A percentile compares a stretch with the other conserved stretches of the same genome.
Conservation (phyloP, 768 basidiomycete genomes). For the Galerina marginata region DNA sequence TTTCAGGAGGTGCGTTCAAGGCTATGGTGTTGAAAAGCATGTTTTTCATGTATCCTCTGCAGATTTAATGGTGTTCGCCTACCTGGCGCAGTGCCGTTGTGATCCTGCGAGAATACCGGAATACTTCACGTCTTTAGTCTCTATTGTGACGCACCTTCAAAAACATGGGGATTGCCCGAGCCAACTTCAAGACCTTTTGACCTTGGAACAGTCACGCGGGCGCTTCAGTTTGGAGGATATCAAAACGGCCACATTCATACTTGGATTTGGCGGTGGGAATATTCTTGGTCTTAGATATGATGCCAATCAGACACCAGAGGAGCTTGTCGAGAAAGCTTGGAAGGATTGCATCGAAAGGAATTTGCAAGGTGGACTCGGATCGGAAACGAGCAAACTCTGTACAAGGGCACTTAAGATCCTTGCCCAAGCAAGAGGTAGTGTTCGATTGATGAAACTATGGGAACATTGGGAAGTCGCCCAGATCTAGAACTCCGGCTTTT, state of each 20-base stretch:
- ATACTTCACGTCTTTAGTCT: slow-evolving; percentile 66
- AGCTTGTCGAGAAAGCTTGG: slow-evolving; percentile 77
- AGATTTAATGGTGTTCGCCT: slow-evolving; percentile 82
- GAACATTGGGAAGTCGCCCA: slow-evolving; percentile 26
- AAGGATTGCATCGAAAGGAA: slow-evolving; percentile 57
- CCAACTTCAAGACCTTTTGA: slow-evolving; percentile 61
- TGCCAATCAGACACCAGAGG: slow-evolving; percentile 62
- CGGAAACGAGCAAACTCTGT: slow-evolving; percentile 53
- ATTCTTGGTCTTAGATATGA: slow-evolving; percentile 72
- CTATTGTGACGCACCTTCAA: slow-evolving; percentile 55
- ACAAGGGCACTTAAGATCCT: slow-evolving; percentile 76
- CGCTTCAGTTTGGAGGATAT: slow-evolving; percentile 69
- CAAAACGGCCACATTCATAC: slow-evolving; percentile 45
- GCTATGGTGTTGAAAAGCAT: background rate
- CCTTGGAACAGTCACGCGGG: slow-evolving; percentile 64
- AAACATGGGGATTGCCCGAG: slow-evolving; percentile 50
- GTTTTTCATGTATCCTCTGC: background rate
- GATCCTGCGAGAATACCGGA: slow-evolving; percentile 66
- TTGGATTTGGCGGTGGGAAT: slow-evolving; percentile 73
- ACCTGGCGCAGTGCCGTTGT: slow-evolving; percentile 82
- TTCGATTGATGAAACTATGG: slow-evolving; percentile 53
- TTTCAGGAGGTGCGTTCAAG: slow-evolving; percentile 58
- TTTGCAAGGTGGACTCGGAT: slow-evolving; percentile 56
- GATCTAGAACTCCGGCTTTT: too few relatives aligned
- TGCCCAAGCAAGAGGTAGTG: slow-evolving; percentile 66